Percentiles rank a stretch among this genome's conserved stretches.
Conservation (phyloP, 2,329 filamentous ascomycete species). For the Cladophialophora yegresii region DNA sequence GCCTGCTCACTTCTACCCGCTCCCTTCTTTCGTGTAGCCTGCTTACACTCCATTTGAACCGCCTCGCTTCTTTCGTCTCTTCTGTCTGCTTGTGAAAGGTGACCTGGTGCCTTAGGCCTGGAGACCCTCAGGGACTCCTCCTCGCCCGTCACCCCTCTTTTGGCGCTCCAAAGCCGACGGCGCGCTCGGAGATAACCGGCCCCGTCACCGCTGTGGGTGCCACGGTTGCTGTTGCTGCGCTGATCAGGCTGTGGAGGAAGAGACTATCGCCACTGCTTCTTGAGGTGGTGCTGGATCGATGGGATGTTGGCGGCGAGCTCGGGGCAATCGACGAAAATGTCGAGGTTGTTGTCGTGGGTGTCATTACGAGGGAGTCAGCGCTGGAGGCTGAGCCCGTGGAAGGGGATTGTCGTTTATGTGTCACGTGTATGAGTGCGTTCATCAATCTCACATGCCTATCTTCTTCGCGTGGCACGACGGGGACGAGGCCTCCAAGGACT, state of each 20-base stretch:
- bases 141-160: not conserved
- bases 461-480: not conserved
- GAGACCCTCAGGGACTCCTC: not conserved
- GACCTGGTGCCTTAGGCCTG: not conserved
- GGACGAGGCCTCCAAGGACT: conserved; percentile 8
- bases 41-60: not conserved
- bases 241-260: conserved; percentile 13
- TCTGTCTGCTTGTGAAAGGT: not conserved
- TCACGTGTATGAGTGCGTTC: no score
- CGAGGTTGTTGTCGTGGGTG: not conserved
- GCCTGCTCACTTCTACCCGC: not conserved
- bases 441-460: not conserved
- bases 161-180: not conserved
- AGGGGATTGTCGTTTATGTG: not conserved
- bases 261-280: conserved; percentile 2
- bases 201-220: not conserved
- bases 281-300: not conserved
- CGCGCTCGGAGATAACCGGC: not conserved
- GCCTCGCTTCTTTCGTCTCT: not conserved
- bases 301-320: not conserved
- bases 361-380: conserved; percentile 1
- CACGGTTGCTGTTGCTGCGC: conserved; percentile 2
- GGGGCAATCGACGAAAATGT: not conserved
- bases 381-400: not conserved
- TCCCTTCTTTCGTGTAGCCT: not conserved